Evolutionary conservation across 2,329 filamentous ascomycete genomes (phyloP), one percentile per base, ranked within the genome.

Genomic region (Fusarium nelsonii): DNA sequence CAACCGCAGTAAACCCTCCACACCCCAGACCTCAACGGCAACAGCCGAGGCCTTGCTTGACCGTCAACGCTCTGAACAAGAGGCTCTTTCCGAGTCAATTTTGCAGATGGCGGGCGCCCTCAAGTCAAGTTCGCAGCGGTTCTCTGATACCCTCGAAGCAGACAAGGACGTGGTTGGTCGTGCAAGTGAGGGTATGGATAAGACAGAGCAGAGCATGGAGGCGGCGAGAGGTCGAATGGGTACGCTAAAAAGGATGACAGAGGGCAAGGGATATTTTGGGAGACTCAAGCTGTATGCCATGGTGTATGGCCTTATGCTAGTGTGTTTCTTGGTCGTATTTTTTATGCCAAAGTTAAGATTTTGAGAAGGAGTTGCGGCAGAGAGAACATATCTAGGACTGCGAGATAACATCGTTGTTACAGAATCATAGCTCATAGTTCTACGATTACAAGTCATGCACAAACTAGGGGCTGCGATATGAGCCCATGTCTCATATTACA

Each of bases 311-410:
- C 79, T 97, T 66, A 95, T 93, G 90, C 73, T 97, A n/a, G 81
- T 88, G 28, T 87, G 93, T 18, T 82, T 97, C 36, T 73, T 97
- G 77, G 79, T 97, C 69, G 94, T 97, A 14, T 95, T 95, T 82
- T 85, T 95, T 51, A 82, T 93, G 76, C 95, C 95, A 0, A 98
- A 97, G 83, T 80, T 97, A 77, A 86, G 95, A 74, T 96, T 97
- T 75, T 97, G 83, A 48, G 55, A 32, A 12, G 44, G n/a, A 26
- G 23, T 39, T 50, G 33, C 28, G 23, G 33, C 14, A 9, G 8
- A 14, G 39, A 16, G 39, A 16, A 15, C n/a, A 18, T 16, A 50
- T 11, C n/a, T 39, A n/a, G 6, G 16, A 41, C 23, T 7, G 4
- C 23, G 15, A 28, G 36, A 40, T 34, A 34, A 14, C 48, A 18